Base-by-base conservation (phyloP, 768 basidiomycete genomes). In the Podaxis sp. region DNA sequence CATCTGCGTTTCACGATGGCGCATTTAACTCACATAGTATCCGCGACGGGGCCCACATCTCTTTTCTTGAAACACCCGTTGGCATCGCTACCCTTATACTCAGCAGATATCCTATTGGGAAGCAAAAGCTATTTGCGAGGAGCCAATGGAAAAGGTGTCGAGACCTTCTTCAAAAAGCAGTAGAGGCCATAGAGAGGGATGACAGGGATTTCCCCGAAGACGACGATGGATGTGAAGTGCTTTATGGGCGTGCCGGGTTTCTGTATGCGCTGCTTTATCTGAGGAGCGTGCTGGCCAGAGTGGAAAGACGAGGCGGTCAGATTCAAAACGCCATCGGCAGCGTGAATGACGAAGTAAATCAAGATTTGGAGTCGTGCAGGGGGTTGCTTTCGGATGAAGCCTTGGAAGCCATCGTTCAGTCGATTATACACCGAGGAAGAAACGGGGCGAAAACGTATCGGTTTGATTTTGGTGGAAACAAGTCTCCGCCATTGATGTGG, bases 191-290 rank as follows among this genome's bases (percentile, higher is more conserved):
- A 20, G 59, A 54, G 24, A 24, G 66, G 64, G 59, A 60, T 30
- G 58, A 63, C 11, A 48, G 44, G 17, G 28, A 58, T 6, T 64
- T 65, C 55, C 37, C 20, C 65, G 53, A 48, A 11, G 72, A 75
- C 36, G 82, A 83, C 38, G 83, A 80, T 61, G 81, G 79, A 15
- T 84, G 82, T 65, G 86, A 87, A 65, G 78, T 85, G 4, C 74
- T 87, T 8, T 86, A 86, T 67, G 85, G 84, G 2, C 83, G 84
- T 52, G 84, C 84, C 17, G 85, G 86, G 1, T 72, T 86, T 40
- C 74, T 87, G 0, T 86, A 86, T 64, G 78, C 82, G 4, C 71
- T 86, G 17, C 74, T 84, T 2, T 76, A 74, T 36, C 73, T 87
- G n/a, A 77, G 82, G 36, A 66, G 65, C 15, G 68, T 66, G 11